Percentiles rank a stretch among this genome's conserved stretches.
phyloP scores from a whole-genome alignment of 2,329 filamentous ascomycete species.

The Hypoxylon sp. region DNA sequence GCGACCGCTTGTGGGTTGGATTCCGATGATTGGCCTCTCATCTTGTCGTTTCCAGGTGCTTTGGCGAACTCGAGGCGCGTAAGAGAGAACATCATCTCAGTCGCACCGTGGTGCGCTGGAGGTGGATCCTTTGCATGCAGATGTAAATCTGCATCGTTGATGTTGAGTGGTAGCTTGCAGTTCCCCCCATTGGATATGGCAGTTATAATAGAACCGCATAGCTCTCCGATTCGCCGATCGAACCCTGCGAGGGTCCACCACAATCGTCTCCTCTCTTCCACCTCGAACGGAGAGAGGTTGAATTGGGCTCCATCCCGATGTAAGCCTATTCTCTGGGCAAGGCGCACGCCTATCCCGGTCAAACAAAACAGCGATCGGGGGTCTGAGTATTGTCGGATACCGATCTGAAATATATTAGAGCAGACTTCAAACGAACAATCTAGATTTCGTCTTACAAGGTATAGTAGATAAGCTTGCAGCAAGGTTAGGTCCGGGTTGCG shows the following conservation, averaged over 20 bases:
- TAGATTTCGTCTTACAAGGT: constrained; percentile 64
- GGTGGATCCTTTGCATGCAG: constrained; percentile 69
- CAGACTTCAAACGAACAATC: constrained; percentile 9
- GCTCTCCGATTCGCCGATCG: constrained; percentile 77
- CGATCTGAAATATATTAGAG: constrained; percentile 62
- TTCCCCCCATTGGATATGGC: constrained; percentile 68
- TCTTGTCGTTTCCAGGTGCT: constrained; percentile 65
- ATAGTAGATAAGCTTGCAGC: constrained; percentile 77
- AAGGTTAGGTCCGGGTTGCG: constrained; percentile 74
- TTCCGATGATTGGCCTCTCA: constrained; percentile 53
- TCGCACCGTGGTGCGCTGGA: constrained; percentile 64
- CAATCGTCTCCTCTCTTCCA: constrained; percentile 78
- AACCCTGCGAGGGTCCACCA: constrained; percentile 82
- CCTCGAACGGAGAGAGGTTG: constrained; percentile 69
- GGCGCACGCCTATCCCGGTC: constrained; percentile 75
- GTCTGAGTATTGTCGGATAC: constrained; percentile 70
- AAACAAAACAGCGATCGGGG: constrained; percentile 73
- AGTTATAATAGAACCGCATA: constrained; percentile 72
- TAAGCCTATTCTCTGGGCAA: constrained; percentile 78
- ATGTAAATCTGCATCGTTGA: constrained; percentile 73
- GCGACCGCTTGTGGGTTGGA: constrained; percentile 60
- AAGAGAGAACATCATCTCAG: constrained; percentile 73
- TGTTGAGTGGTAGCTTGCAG: constrained; percentile 71
- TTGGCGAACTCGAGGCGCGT: constrained; percentile 71
- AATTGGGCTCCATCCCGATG: constrained; percentile 73